Evolutionary conservation across 2,329 filamentous ascomycete species (phyloP).

Genomic region (Clarireedia monteithiana): DNA sequence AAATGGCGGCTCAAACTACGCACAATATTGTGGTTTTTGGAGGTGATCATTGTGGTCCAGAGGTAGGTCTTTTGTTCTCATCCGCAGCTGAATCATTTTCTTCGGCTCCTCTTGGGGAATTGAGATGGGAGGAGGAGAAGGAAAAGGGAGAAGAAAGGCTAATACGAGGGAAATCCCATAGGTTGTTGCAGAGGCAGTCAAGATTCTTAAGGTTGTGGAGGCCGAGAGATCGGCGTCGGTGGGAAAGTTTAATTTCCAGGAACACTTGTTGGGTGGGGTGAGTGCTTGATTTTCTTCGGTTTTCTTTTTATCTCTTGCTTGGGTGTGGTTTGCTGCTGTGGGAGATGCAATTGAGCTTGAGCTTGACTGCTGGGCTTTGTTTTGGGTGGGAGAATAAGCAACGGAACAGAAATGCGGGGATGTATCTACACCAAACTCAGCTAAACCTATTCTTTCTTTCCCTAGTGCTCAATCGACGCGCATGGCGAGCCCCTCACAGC

Average conservation of each 20-base stretch:
- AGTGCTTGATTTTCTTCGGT: slow-evolving; percentile 34
- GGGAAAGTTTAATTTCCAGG: slow-evolving; percentile 77
- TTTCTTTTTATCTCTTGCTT: not conserved
- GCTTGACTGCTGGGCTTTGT: too few relatives aligned
- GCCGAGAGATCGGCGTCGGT: slow-evolving; percentile 54
- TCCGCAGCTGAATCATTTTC: not conserved
- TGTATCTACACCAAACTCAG: not conserved
- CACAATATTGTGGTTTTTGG: slow-evolving; percentile 76
- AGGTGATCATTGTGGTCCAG: slow-evolving; percentile 79
- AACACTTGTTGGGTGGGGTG: slow-evolving; percentile 88
- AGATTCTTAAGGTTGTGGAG: slow-evolving; percentile 77
- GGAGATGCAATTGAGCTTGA: too few relatives aligned
- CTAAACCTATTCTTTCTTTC: not conserved
- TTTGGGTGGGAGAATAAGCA: too few relatives aligned
- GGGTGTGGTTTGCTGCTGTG: not conserved
- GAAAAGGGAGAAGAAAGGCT: not conserved
- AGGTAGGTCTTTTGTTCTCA: slow-evolving; percentile 46
- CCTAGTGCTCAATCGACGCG: slow-evolving; percentile 79
- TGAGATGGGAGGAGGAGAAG: not conserved
- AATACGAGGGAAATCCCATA: slow-evolving; percentile 28
- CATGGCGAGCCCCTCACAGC: slow-evolving; percentile 73
- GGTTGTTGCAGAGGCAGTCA: slow-evolving; percentile 79
- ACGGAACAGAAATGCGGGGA: too few relatives aligned
- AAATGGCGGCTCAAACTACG: slow-evolving; percentile 45
- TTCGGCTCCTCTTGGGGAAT: too few relatives aligned